Conservation (phyloP, 1,284 basidiomycete genomes). For the Kwoniella shivajii region DNA sequence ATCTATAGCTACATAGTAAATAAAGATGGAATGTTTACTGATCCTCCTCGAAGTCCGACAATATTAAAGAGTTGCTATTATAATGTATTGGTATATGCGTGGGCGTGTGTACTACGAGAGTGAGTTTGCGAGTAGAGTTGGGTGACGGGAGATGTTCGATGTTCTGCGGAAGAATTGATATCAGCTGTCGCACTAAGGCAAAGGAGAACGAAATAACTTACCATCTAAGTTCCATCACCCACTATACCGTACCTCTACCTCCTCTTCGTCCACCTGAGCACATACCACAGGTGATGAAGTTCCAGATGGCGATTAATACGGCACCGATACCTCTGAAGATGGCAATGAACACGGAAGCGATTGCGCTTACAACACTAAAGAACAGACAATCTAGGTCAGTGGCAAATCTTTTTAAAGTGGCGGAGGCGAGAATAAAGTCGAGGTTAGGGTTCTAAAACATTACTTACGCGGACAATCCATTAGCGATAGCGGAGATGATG, state of each 20-base stretch:
- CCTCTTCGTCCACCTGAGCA: constrained; percentile 37
- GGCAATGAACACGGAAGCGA: constrained; percentile 36
- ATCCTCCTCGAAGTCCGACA: constrained; percentile 1
- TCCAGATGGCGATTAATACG: constrained; percentile 42
- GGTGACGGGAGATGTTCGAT: constrained; percentile 11
- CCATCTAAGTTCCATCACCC: constrained; percentile 27
- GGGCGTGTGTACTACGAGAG: background rate
- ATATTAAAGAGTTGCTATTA: constrained; percentile 1
- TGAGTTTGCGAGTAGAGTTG: background rate
- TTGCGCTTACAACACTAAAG: constrained; percentile 19
- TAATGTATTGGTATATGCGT: background rate
- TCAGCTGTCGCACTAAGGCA: background rate
- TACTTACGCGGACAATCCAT: constrained; percentile 26
- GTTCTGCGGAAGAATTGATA: background rate
- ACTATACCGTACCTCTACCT: constrained; percentile 36
- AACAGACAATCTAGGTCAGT: background rate
- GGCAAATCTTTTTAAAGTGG: no score
- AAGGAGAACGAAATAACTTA: constrained; percentile 1
- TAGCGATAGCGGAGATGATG: constrained; percentile 42
- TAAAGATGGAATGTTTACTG: background rate
- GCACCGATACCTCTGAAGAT: constrained; percentile 41
- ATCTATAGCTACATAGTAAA: constrained; percentile 23
- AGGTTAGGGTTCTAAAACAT: background rate
- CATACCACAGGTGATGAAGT: constrained; percentile 38
- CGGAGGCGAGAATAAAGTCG: background rate